These are phyloP conservation scores for Paraurostyla sp. DNA, from an alignment of 73 alveolate species.

Conservation along the genomic window DNA sequence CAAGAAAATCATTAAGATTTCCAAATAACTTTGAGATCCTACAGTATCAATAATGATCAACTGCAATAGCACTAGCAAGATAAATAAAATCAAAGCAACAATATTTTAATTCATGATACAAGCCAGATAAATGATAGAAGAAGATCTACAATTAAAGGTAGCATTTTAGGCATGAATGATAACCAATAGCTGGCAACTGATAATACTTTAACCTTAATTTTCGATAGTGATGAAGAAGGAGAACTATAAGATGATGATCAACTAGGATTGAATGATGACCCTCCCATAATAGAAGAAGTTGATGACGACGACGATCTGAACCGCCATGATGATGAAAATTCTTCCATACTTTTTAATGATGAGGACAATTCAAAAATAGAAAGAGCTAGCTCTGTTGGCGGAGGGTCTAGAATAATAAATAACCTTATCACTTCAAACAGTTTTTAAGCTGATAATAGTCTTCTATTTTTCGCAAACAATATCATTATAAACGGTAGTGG, in stretches of 20 bases:
- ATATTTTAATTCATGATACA: too few relatives aligned
- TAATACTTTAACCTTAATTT: conserved; percentile 12
- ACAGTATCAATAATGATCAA: neutral
- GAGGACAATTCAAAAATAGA: conserved; percentile 24
- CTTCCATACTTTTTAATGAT: neutral
- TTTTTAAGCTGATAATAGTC: conserved; percentile 34
- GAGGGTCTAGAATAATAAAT: neutral
- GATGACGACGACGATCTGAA: neutral
- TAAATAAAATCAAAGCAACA: too few relatives aligned
- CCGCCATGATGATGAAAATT: too few relatives aligned
- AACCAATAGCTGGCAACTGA: neutral
- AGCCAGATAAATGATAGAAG: neutral
- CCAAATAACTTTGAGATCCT: neutral
- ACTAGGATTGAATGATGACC: neutral
- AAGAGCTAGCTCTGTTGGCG: neutral
- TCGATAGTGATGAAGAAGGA: conserved; percentile 26
- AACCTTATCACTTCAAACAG: conserved; percentile 14
- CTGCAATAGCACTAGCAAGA: too few relatives aligned
- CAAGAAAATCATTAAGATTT: neutral
- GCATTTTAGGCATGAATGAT: neutral
- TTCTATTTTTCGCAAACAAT: neutral
- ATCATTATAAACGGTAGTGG: neutral
- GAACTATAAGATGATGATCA: conserved; percentile 1
- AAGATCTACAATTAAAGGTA: neutral
- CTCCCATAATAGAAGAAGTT: neutral